Base-by-base conservation (phyloP, 805 yeast species). In the Myxozyma neotropica region DNA sequence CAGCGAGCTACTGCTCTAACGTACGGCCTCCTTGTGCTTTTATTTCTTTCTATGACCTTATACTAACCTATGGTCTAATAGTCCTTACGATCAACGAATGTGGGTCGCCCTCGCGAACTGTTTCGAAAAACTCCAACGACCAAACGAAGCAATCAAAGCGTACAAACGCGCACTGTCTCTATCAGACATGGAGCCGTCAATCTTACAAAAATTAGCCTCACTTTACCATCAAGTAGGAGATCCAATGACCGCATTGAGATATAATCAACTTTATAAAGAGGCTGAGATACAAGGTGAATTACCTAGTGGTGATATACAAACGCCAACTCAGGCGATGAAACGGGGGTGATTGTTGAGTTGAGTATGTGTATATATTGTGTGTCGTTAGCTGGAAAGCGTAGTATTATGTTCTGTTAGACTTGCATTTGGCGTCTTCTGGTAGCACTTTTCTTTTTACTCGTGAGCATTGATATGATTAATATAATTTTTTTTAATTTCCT, bases 91-190 rank as follows among this genome's bases (percentile, higher is more conserved):
- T 70, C 86, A 87, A 68, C 78, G 99, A 66, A 91, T 93, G 89
- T 94, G 99, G 99, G 89, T 86, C 66, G 97, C 98, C 0, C 79
- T 93, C 44, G 98, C 92, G 0, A 85, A 86, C 67, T 90, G 97
- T 73, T 92, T 85, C 72, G 94, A 89, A 66, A 88, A 88, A 69
- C 79, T 91, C 38, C 83, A 83, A 24, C 86, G 89, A 61, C 74
- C 76, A 26, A 80, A 78, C 13, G 96, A 92, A 64, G 85, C 97
- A 0, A 81, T 91, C 26, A 87, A 86, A 69, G 85, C 94, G 15
- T 92, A 87, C 71, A 85, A 86, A 66, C 85, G 91, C 68, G 96
- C 96, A 0, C 74, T 88, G 35, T 72, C 76, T 26, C 80, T 83
- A 19, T 81, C 85, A 35, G 85, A 77, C 43, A 77, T 75, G 59